Percentiles rank a stretch among this genome's conserved stretches.
These are phyloP conservation scores for Thuja plicata DNA, from an alignment of 83 land plant genomes.

Conservation along the genomic window DNA sequence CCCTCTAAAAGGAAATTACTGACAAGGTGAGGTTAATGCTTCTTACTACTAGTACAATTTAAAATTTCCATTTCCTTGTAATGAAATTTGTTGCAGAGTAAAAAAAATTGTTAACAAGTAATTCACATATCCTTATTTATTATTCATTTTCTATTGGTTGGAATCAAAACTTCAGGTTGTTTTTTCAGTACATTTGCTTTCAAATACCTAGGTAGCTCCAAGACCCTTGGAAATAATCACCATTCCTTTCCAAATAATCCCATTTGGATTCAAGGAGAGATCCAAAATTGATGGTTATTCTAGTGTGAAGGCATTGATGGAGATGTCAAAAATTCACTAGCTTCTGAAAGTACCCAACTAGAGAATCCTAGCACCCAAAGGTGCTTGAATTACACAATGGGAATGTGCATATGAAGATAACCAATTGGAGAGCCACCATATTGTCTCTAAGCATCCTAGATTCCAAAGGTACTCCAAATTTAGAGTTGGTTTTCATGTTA, in stretches of 20 bases:
- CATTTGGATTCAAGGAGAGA: not conserved
- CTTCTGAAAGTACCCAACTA: too few relatives aligned
- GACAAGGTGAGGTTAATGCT: too few relatives aligned
- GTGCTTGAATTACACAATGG: constrained; percentile 64
- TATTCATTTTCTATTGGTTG: too few relatives aligned
- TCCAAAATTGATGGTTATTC: not conserved
- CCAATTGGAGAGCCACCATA: constrained; percentile 85
- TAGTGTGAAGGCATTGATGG: not conserved
- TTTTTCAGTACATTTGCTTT: not conserved
- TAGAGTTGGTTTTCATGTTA: not conserved
- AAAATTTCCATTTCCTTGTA: too few relatives aligned
- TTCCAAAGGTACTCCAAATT: constrained; percentile 40
- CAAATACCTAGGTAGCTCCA: too few relatives aligned
- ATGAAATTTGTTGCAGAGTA: too few relatives aligned
- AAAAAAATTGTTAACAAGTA: too few relatives aligned
- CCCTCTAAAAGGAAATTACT: too few relatives aligned
- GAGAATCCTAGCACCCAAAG: not conserved
- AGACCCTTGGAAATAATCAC: not conserved
- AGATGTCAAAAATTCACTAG: not conserved
- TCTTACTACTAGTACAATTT: too few relatives aligned
- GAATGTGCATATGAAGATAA: constrained; percentile 49
- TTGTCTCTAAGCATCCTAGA: constrained; percentile 76
- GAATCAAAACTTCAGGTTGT: too few relatives aligned
- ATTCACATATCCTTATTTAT: not conserved
- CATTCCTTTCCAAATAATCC: not conserved